phyloP scores from a whole-genome alignment of 2,329 filamentous ascomycete genomes.

The Aspergillus caelatus region DNA sequence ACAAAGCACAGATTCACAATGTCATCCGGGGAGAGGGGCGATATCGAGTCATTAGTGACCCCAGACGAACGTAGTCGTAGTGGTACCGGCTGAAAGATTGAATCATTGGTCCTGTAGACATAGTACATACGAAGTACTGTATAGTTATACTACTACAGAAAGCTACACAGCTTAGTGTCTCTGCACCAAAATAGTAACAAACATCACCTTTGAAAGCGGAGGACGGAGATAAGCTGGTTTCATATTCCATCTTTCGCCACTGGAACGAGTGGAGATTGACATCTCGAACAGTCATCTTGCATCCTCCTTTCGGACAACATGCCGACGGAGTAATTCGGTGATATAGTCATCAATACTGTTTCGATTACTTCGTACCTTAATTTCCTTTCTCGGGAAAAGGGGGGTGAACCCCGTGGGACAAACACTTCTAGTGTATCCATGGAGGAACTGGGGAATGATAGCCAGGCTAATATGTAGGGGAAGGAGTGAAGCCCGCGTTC shows the following conservation, averaged over 20 bases:
- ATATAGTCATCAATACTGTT: neutral
- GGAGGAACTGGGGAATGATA: neutral
- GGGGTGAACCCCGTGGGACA: neutral
- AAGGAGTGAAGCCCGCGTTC: neutral
- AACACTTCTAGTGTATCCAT: neutral
- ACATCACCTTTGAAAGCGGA: neutral
- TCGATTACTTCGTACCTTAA: neutral
- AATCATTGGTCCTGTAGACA: too few relatives aligned
- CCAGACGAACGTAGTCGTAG: too few relatives aligned
- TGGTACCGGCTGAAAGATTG: too few relatives aligned
- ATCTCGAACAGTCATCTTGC: neutral
- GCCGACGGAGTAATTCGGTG: neutral
- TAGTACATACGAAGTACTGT: too few relatives aligned
- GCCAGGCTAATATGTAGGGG: neutral
- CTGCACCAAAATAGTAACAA: neutral
- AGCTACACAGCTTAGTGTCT: too few relatives aligned
- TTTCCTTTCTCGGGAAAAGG: neutral
- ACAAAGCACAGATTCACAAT: too few relatives aligned
- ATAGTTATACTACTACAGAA: too few relatives aligned
- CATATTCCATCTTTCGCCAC: neutral
- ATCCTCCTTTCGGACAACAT: neutral
- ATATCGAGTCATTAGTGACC: neutral
- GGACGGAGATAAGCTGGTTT: neutral
- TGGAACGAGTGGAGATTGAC: neutral
- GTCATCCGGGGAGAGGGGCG: too few relatives aligned